Base-by-base conservation (phyloP, 2,329 filamentous ascomycete species). In the Apiospora phragmitis region DNA sequence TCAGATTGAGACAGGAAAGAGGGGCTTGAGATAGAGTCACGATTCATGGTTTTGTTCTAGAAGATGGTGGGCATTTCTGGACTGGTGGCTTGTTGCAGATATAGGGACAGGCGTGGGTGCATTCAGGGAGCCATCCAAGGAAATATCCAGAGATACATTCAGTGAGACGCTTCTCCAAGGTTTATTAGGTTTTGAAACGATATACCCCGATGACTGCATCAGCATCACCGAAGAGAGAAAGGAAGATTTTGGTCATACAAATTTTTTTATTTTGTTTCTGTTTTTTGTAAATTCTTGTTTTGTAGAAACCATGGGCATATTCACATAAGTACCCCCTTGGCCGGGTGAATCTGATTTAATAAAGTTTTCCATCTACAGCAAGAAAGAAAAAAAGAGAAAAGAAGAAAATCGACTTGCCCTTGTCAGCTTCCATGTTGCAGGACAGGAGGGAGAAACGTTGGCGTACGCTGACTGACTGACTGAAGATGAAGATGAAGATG, bases 181-280 rank as follows among this genome's bases (percentile, higher is more conserved):
- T 32, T 43, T 35, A 67, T 43, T 67, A 45, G 21, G 65, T 67
- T n/a, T 67, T 67, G 65, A 67, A 45, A 67, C 65, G 42, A 67
- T 67, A 67, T 67, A 67, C 65, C 65, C 65, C 42, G 65, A 67
- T 47, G 42, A 67, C 42, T 67, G 65, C 45, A 67, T 38, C 55
- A 38, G 65, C 45, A 67, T 62, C 55, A 38, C 55, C 55, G 55
- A 62, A 62, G 55, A 62, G 32, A 62, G 55, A 21, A 62, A 38
- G 55, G 55, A 62, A 38, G 16, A 62, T 38, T 11, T 62, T 38
- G 55, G 55, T 62, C 55, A 14, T 38, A 21, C 55, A 38, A 18
- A 38, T n/a, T 62, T 9, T 55, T 55, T 32, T 21, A 6, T 32
- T 32, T 38, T 24, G 6, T 24, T 49, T 47, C 8, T n/a, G 1